These are phyloP conservation scores for Pythium dissotocum DNA, from an alignment of 352 stramenopile species.

Conservation along the genomic window DNA sequence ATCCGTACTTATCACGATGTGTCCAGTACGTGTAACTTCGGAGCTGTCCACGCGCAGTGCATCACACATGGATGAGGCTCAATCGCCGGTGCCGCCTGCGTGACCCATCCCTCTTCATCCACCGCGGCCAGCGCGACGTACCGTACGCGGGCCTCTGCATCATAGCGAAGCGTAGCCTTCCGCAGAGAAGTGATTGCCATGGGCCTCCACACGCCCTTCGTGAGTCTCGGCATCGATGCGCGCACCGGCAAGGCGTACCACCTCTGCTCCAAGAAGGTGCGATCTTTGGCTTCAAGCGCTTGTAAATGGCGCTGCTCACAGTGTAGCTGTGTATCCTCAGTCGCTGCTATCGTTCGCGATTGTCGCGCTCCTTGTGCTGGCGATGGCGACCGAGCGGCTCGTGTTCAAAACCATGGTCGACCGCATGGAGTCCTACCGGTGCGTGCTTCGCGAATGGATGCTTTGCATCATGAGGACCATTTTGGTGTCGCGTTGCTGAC, in stretches of 20 bases:
- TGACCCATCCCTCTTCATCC: slow-evolving; percentile 13
- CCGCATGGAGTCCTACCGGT: slow-evolving; percentile 89
- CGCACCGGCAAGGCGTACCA: slow-evolving; percentile 85
- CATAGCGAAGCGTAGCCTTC: background rate
- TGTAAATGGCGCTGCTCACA: background rate
- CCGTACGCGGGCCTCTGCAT: background rate
- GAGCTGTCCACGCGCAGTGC: slow-evolving; percentile 12
- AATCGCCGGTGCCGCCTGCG: background rate
- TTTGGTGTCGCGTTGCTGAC: background rate
- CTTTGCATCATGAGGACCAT: background rate
- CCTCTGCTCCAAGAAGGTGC: slow-evolving; percentile 82
- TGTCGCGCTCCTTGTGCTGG: slow-evolving; percentile 70
- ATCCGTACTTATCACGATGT: slow-evolving; percentile 11
- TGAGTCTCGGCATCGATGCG: slow-evolving; percentile 81
- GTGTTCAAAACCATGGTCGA: slow-evolving; percentile 90
- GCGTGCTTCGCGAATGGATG: background rate
- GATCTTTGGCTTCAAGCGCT: background rate
- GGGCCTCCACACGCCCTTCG: slow-evolving; percentile 72
- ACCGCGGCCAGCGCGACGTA: background rate
- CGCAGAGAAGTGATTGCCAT: slow-evolving; percentile 33
- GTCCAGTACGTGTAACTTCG: slow-evolving; percentile 7
- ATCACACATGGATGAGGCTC: slow-evolving; percentile 22
- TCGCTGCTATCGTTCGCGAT: slow-evolving; percentile 74
- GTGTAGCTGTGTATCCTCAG: slow-evolving; percentile 26
- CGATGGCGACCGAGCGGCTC: slow-evolving; percentile 82